These are phyloP conservation scores for Spathaspora arborariae DNA, from an alignment of 805 yeast species.

Conservation along the genomic window DNA sequence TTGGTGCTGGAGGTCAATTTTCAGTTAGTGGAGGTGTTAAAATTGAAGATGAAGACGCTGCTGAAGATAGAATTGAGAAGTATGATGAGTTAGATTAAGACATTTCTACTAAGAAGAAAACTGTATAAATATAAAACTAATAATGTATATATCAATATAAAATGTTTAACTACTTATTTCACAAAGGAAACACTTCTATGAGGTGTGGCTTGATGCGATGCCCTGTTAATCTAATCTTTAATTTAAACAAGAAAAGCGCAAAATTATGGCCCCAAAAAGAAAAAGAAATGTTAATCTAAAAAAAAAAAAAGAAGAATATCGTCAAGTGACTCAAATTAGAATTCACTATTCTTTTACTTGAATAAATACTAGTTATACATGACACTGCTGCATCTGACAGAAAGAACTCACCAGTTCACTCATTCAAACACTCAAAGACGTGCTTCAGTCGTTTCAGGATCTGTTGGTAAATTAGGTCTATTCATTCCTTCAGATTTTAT, in stretches of 20 bases:
- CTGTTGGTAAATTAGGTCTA: slow-evolving; percentile 49
- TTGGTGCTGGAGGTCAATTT: slow-evolving; percentile 97
- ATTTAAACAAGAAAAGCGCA: neutral
- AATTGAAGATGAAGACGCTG: slow-evolving; percentile 48
- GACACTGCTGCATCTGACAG: neutral
- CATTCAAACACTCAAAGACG: slow-evolving; percentile 46
- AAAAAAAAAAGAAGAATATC: neutral
- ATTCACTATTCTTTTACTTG: neutral
- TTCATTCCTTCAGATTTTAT: slow-evolving; percentile 50
- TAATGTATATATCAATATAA: too few species aligned
- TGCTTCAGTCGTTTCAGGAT: slow-evolving; percentile 50
- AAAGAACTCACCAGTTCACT: slow-evolving; percentile 21
- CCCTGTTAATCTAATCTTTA: neutral
- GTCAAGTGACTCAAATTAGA: neutral
- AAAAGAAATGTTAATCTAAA: neutral
- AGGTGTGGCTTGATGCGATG: neutral
- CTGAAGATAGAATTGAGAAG: slow-evolving; percentile 47
- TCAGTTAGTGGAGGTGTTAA: slow-evolving; percentile 82
- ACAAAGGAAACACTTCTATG: neutral
- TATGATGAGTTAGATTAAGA: slow-evolving; percentile 52
- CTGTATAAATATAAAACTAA: too few species aligned
- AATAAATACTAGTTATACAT: neutral
- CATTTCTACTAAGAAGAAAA: too few species aligned
- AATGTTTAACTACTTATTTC: neutral
- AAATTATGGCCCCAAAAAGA: neutral